Evolutionary conservation across 2,329 filamentous ascomycete species (phyloP), one percentile per base, ranked within the genome.

Genomic region (Apiospora phragmitis): DNA sequence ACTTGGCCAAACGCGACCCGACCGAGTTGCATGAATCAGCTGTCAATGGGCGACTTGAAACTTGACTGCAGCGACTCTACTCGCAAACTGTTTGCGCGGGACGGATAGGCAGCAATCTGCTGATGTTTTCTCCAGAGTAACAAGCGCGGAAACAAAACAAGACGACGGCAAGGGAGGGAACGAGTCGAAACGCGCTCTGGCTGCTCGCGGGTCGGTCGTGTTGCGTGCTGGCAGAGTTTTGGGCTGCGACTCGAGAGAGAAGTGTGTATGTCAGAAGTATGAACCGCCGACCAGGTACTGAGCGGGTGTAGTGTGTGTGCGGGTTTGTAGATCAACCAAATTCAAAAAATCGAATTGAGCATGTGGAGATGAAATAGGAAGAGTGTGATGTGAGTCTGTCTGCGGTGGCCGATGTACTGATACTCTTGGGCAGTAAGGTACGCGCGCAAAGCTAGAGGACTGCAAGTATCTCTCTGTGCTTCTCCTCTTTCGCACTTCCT

Each of bases 1-100:
- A 74, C 71, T 78, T 74, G 77, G 68, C 59, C 68, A 51, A 68
- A 62, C 55, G 71, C 70, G 72, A 71, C 71, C 69, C 62, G 69
- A 72, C 59, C 65, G 32, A 67, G 68, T 70, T 72, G 71, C 69
- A 74, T 73, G 70, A 68, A 72, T 72, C 70, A 70, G 70, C 70
- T 70, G 51, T 62, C 55, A 62, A 62, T 62, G 55, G 55, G 55
- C 18, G 55, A 62, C 55, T 62, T 62, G 55, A 62, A 62, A 62
- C 55, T 62, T 62, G 55, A 62, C 21, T 62, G 55, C 55, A 62
- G 55, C 29, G 55, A 62, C 21, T 62, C 29, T 62, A 62, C 55
- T 62, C 55, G 32, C 55, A 62, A 38, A n/a, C 55, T 62, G 55
- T 62, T 62, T 62, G 55, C 55, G 55, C 32, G 55, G 55, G 32